phyloP scores from a whole-genome alignment of 176 grass and related monocot genomes.

The Bonia amplexicaulis region DNA sequence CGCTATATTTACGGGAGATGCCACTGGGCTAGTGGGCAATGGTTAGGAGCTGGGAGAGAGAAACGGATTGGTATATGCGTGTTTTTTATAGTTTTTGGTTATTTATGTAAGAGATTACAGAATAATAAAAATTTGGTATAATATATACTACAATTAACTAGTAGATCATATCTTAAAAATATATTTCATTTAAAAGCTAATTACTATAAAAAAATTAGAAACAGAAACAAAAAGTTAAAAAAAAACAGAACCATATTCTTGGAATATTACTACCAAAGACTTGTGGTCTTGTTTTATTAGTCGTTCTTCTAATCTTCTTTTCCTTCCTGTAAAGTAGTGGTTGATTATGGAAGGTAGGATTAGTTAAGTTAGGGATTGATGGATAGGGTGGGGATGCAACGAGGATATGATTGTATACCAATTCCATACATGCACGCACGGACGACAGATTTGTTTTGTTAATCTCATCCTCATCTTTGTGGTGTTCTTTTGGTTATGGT shows the following conservation, averaged over 20 bases:
- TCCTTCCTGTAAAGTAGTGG: not conserved
- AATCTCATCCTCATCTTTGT: not conserved
- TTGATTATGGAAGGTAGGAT: constrained; percentile 1
- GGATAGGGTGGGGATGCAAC: not conserved
- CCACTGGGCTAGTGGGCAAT: not conserved
- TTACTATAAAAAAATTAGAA: no score
- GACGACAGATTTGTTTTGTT: not conserved
- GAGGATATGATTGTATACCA: constrained; percentile 19
- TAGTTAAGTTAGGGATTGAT: not conserved
- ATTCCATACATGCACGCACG: not conserved
- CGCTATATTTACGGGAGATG: not conserved
- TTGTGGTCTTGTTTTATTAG: constrained; percentile 14
- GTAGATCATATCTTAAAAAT: no score
- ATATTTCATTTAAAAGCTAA: no score
- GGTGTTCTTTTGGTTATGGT: no score
- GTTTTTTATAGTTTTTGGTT: no score
- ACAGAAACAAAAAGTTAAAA: no score
- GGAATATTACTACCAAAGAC: not conserved
- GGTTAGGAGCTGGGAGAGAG: no score
- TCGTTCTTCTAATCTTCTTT: not conserved
- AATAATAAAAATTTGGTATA: no score
- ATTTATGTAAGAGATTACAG: no score
- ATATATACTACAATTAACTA: no score
- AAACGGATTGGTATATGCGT: not conserved
- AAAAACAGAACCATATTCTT: no score